Evolutionary conservation across 257 asterid species (phyloP), one percentile per base, ranked within the genome.

Genomic region (Solanum tarapatanum): DNA sequence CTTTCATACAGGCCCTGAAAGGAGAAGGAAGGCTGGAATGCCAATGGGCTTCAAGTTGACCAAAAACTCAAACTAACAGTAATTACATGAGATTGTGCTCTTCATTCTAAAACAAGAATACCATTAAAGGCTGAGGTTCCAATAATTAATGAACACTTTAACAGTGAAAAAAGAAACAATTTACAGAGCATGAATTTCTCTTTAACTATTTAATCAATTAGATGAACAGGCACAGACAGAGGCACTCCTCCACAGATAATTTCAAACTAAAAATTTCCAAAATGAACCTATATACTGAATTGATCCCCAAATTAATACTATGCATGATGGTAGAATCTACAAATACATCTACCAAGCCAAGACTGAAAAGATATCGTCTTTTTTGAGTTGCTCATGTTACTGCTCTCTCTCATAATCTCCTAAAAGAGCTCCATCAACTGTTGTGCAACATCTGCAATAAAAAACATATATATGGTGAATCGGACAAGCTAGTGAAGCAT

Each of bases 371-470:
- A 28, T 48, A 26, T 80, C 0, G 39, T 17, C 66, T 9, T 80
- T 48, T 17, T 28, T 24, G n/a, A 43, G 28, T 17, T 26, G 39
- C 41, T 82, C 12, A 82, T 82, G 85, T 82, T 17, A 28, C 69
- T 82, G 69, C 24, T 2, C 35, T 64, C 66, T 48, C 16, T 24
- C 19, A 28, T 43, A n/a, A 43, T 64, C 89, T 88, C 89, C 92
- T 93, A 95, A 35, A 93, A 89, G 30, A 96, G 92, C 86, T 96
- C 99, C 98, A 93, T 94, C 93, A 96, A 91, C 88, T 96, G 99
- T 89, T 94, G 92, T 3, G 96, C 97, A 86, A 94, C 92, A 88
- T 94, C 97, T 94, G 96, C 69, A 82, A 37, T 48, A 48, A 45
- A 82, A 82, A 48, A n/a, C 68, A 82, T 28, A 9, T 48, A 16